Evolutionary conservation across 305 asterid species (phyloP).

Genomic region (Ajuga reptans): DNA sequence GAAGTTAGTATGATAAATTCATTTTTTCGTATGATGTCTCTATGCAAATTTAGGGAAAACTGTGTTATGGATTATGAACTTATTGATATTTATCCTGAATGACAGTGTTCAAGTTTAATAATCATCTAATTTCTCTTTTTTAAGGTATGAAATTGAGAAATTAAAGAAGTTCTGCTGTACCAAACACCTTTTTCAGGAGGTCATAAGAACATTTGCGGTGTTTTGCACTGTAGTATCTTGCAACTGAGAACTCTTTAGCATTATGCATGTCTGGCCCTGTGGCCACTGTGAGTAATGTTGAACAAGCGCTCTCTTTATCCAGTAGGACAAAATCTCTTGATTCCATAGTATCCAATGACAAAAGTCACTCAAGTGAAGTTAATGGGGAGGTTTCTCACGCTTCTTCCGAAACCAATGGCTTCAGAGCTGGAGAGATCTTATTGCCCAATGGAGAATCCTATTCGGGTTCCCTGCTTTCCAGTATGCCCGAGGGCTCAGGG

Average conservation of each 20-base stretch:
- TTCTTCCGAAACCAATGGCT: slow-evolving; percentile 39
- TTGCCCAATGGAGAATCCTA: slow-evolving; percentile 61
- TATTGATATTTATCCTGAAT: background rate
- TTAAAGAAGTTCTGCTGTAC: slow-evolving; percentile 5
- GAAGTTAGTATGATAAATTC: background rate
- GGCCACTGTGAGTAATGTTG: slow-evolving; percentile 51
- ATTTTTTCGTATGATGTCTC: background rate
- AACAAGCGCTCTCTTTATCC: slow-evolving; percentile 46
- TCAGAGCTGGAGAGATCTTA: slow-evolving; percentile 42
- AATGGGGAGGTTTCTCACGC: slow-evolving; percentile 52
- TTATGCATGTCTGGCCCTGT: slow-evolving; percentile 92
- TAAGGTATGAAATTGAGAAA: slow-evolving; percentile 15
- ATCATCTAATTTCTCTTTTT: background rate
- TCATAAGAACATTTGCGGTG: slow-evolving; percentile 22
- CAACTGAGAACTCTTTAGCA: slow-evolving; percentile 31
- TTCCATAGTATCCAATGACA: slow-evolving; percentile 31
- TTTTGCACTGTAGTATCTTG: slow-evolving; percentile 17
- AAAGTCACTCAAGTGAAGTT: slow-evolving; percentile 23
- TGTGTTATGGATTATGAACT: background rate
- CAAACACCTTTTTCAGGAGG: slow-evolving; percentile 17
- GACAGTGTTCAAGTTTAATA: background rate
- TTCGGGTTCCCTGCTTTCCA: slow-evolving; percentile 57
- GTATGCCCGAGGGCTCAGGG: slow-evolving; percentile 74
- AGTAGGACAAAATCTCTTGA: slow-evolving; percentile 55
- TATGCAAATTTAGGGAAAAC: background rate